These are phyloP conservation scores for Penstemon newberryi DNA, from an alignment of 257 asterid genomes.

Conservation along the genomic window DNA sequence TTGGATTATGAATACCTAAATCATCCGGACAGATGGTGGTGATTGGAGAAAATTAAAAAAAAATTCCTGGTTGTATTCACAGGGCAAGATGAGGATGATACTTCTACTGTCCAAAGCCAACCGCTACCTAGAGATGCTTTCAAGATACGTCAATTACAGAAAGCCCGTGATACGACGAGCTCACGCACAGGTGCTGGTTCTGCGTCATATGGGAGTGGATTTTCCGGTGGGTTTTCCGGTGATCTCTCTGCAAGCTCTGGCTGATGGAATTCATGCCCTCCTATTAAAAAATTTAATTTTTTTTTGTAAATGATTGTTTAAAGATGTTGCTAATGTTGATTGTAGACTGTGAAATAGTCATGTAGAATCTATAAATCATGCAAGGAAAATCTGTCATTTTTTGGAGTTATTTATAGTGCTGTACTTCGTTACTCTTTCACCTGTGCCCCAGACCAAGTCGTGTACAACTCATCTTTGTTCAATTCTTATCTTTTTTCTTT, in stretches of 20 bases:
- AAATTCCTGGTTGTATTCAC: background rate
- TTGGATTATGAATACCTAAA: background rate
- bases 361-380: background rate
- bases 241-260: constrained; percentile 83
- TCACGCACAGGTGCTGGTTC: constrained; percentile 60
- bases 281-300: background rate
- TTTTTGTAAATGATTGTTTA: constrained; percentile 28
- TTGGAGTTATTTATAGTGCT: too few species aligned
- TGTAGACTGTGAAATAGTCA: constrained; percentile 15
- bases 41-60: background rate
- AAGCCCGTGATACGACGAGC: constrained; percentile 53
- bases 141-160: constrained; percentile 82
- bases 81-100: constrained; percentile 87
- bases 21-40: background rate
- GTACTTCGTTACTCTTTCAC: too few species aligned
- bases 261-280: constrained; percentile 24
- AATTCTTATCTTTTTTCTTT: too few species aligned
- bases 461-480: too few species aligned
- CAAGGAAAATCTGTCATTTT: too few species aligned
- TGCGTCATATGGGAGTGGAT: constrained; percentile 87
- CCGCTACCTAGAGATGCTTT: constrained; percentile 81
- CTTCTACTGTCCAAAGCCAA: constrained; percentile 69
- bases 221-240: constrained; percentile 93
- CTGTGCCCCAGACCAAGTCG: too few species aligned
- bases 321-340: background rate